phyloP scores from a whole-genome alignment of 305 asterid species.

The Solanum hybrid region DNA sequence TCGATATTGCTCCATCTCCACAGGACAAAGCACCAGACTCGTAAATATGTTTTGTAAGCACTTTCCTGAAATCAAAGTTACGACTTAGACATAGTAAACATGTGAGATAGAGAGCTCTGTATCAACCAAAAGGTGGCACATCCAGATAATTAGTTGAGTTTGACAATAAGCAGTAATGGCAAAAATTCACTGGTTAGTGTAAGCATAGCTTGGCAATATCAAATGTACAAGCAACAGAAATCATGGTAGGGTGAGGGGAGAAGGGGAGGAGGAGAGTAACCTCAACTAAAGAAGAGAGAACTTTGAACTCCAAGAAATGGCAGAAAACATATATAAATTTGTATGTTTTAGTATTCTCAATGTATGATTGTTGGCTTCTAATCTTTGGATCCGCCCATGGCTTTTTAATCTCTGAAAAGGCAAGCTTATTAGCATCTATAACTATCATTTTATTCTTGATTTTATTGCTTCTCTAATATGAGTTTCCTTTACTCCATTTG shows the following conservation, averaged over 20 bases:
- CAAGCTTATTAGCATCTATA: background rate
- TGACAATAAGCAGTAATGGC: background rate
- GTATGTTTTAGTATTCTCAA: no score
- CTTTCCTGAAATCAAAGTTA: conserved; percentile 2
- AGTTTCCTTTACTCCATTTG: background rate
- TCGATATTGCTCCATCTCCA: conserved; percentile 89
- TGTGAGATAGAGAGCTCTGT: background rate
- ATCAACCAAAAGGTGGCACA: background rate
- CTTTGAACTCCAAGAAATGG: no score
- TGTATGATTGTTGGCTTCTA: no score
- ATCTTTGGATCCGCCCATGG: no score
- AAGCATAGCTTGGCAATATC: background rate
- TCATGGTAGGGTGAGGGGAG: background rate
- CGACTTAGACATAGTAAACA: background rate
- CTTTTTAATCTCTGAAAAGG: background rate
- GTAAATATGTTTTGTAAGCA: background rate
- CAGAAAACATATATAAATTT: no score
- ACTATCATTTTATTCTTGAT: background rate
- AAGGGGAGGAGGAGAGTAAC: background rate
- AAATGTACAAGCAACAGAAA: background rate
- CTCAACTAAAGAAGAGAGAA: no score
- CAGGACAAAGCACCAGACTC: conserved; percentile 78
- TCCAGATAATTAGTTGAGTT: background rate
- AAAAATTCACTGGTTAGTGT: background rate
- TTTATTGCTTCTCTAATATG: background rate